Evolutionary conservation across 2,329 filamentous ascomycete genomes (phyloP).

Genomic region (Fusarium camptoceras): DNA sequence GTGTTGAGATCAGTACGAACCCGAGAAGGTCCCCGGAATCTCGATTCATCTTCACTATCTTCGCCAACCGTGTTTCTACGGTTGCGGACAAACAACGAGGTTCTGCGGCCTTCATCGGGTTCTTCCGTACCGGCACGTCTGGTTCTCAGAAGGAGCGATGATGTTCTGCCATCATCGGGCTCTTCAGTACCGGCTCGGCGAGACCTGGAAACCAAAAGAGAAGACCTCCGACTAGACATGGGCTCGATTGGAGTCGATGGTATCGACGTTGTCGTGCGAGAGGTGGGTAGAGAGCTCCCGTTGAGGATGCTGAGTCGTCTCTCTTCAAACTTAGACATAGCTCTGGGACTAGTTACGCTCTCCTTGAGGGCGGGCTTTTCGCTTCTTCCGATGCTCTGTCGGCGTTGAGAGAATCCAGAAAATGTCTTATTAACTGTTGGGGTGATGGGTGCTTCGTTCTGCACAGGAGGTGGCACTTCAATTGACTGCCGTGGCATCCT

Average conservation of each 20-base stretch:
- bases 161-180: conserved; percentile 58
- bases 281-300: conserved; percentile 59
- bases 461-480: conserved; percentile 25
- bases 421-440: conserved; percentile 60
- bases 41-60: conserved; percentile 60
- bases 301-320: conserved; percentile 61
- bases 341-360: conserved; percentile 58
- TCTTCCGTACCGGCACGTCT: conserved; percentile 63
- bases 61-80: conserved; percentile 61
- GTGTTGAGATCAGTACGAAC: conserved; percentile 66
- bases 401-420: conserved; percentile 53
- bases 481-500: conserved; percentile 47
- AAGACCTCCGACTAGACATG: conserved; percentile 60
- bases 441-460: conserved; percentile 52
- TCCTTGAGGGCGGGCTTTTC: conserved; percentile 56
- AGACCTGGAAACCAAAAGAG: conserved; percentile 58
- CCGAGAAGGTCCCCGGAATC: conserved; percentile 68
- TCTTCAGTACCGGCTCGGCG: conserved; percentile 62
- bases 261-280: conserved; percentile 56
- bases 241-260: conserved; percentile 57
- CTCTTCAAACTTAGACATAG: conserved; percentile 65
- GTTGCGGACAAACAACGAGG: conserved; percentile 58
- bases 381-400: conserved; percentile 53
- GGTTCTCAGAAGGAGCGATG: conserved; percentile 58
- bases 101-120: conserved; percentile 59